A percentile compares a stretch with the other conserved stretches of the same genome.
Evolutionary conservation across 306 rosid species (phyloP).

Genomic region (Citrullus mucosospermus): DNA sequence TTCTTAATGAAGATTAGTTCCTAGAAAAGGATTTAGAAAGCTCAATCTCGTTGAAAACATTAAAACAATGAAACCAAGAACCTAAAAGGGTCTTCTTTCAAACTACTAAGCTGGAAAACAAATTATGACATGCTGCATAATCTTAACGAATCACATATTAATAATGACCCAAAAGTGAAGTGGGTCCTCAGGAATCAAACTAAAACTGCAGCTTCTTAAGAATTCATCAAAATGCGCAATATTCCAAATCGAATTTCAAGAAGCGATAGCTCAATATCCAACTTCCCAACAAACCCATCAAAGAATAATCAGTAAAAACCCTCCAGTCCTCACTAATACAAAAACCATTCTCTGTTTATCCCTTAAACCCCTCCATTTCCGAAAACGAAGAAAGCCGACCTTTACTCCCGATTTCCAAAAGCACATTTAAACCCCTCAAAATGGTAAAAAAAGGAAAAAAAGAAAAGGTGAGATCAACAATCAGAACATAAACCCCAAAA

Average conservation of each 20-base stretch:
- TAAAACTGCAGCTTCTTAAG: not conserved
- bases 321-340: not conserved
- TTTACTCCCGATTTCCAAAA: not conserved
- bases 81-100: not conserved
- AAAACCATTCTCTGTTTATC: not conserved
- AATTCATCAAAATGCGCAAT: not conserved
- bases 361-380: not conserved
- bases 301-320: not conserved
- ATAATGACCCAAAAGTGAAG: conserved; percentile 2
- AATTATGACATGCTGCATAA: not conserved
- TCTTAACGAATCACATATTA: not conserved
- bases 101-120: conserved; percentile 1
- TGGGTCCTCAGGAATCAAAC: conserved; percentile 2
- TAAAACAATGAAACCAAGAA: not conserved
- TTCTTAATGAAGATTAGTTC: not conserved
- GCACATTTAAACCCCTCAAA: not conserved
- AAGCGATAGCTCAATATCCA: not conserved
- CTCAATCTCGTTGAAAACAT: not conserved
- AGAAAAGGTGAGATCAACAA: not conserved
- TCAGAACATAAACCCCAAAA: not conserved
- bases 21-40: not conserved
- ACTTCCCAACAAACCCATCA: not conserved
- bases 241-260: conserved; percentile 3
- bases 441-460: not conserved
- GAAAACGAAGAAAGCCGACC: not conserved